Evolutionary conservation across 805 yeast species (phyloP).

Genomic region (Monosporozyma unispora): DNA sequence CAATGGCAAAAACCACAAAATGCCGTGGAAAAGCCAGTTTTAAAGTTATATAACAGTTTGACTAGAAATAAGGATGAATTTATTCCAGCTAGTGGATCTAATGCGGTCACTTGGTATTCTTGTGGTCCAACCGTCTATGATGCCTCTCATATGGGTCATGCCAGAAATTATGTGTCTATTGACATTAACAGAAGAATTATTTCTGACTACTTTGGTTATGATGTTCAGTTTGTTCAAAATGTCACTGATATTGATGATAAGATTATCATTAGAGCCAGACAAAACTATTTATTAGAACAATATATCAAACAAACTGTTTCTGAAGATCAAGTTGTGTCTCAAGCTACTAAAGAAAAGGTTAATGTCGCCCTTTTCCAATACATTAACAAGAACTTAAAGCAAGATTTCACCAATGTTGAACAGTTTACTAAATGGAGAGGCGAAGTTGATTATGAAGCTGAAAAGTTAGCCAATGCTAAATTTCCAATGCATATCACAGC

Average conservation of each 20-base stretch:
- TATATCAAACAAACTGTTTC: constrained; percentile 28
- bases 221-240: constrained; percentile 82
- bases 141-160: constrained; percentile 96
- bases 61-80: constrained; percentile 76
- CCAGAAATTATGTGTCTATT: constrained; percentile 89
- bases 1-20: constrained; percentile 39
- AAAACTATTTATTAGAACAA: constrained; percentile 65
- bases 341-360: constrained; percentile 28
- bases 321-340: constrained; percentile 15
- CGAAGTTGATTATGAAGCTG: constrained; percentile 40
- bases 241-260: constrained; percentile 99
- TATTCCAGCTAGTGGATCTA: constrained; percentile 49
- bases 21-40: constrained; percentile 30
- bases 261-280: constrained; percentile 90
- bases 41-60: constrained; percentile 72
- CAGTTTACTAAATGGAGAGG: constrained; percentile 46
- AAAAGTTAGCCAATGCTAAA: constrained; percentile 62
- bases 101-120: constrained; percentile 83
- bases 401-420: constrained; percentile 16
- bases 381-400: constrained; percentile 47
- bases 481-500: constrained; percentile 77
- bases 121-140: constrained; percentile 99
- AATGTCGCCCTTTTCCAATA: constrained; percentile 40
- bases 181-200: constrained; percentile 87
- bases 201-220: constrained; percentile 86